Evolutionary conservation across 2,329 filamentous ascomycete species (phyloP), one percentile per base, ranked within the genome.

Genomic region (Ophiocordyceps unilateralis): DNA sequence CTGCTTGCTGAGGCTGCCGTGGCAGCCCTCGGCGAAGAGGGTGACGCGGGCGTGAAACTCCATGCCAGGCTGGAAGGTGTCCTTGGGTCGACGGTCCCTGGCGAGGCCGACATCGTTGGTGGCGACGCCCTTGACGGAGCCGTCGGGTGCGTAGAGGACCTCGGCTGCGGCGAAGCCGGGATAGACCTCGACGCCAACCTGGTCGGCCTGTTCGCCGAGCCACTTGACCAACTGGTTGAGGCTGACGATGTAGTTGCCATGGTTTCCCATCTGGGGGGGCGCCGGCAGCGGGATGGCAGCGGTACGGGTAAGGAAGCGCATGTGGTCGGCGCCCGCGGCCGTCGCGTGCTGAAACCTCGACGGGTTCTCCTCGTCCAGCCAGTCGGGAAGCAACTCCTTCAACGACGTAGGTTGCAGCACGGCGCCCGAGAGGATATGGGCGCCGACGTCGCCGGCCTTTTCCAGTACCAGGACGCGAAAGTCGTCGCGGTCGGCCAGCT

Each of bases 171-270:
- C 88, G 54, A 98, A 98, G 2, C 91, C 91, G 4, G 91, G 84
- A 54, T 96, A 98, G 12, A 98, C 76, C 63, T 98, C 91, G 23
- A 98, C 91, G 26, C 91, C 91, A 24, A 93, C 58, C 64, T 96
- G 91, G 63, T 98, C 91, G n/a, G 91, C 91, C 40, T 89, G 77
- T 59, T 96, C 91, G 41, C 85, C 88, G 2, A 98, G 70, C 91
- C 91, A 98, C 63, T 89, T 93, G 45, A 83, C 83, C 56, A 98
- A 81, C 61, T 96, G 85, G 61, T 93, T 96, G 55, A 98, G 66
- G 56, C 85, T 93, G 55, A 98, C 78, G 51, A 98, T 98, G 62
- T 93, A 96, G 65, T 98, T 98, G 51, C 91, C 91, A 55, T 93
- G 76, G 60, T 98, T 98, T 68, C 88, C 78, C 91, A 98, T 98